Conservation (phyloP, 306 rosid genomes). For the Lotus japonicus region DNA sequence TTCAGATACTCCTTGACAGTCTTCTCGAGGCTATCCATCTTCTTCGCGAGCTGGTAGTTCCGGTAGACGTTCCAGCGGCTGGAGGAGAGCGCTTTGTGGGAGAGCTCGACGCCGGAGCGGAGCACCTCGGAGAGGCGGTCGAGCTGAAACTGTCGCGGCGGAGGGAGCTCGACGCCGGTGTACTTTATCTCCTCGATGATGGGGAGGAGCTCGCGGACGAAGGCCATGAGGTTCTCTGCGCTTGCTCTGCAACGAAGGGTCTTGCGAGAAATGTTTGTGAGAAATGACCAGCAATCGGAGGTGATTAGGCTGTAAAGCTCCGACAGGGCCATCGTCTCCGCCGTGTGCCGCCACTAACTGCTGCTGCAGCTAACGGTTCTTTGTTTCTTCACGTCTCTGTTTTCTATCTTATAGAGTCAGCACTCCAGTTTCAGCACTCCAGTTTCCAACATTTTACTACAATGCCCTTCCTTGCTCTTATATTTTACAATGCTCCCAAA, state of each 20-base stretch:
- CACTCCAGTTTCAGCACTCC: not conserved
- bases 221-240: constrained; percentile 42
- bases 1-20: constrained; percentile 37
- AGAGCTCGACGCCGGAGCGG: constrained; percentile 54
- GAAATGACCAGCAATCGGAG: constrained; percentile 42
- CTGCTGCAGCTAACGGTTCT: not conserved
- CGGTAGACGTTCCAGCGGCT: constrained; percentile 69
- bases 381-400: not conserved
- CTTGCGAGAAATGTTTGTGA: constrained; percentile 32
- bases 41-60: constrained; percentile 47
- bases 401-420: not conserved
- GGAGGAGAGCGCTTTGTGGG: constrained; percentile 42
- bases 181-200: constrained; percentile 60
- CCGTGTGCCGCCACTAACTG: not conserved
- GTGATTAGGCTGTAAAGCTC: constrained; percentile 57
- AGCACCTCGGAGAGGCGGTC: constrained; percentile 62
- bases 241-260: constrained; percentile 43
- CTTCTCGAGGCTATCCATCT: constrained; percentile 76
- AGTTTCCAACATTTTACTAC: not conserved
- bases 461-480: not conserved
- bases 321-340: constrained; percentile 35
- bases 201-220: constrained; percentile 37
- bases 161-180: constrained; percentile 72
- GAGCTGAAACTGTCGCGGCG: constrained; percentile 53
- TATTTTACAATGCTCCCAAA: too few species aligned